These are phyloP conservation scores for Boletus rubescentipes DNA, from an alignment of 768 basidiomycete genomes.

Conservation along the genomic window DNA sequence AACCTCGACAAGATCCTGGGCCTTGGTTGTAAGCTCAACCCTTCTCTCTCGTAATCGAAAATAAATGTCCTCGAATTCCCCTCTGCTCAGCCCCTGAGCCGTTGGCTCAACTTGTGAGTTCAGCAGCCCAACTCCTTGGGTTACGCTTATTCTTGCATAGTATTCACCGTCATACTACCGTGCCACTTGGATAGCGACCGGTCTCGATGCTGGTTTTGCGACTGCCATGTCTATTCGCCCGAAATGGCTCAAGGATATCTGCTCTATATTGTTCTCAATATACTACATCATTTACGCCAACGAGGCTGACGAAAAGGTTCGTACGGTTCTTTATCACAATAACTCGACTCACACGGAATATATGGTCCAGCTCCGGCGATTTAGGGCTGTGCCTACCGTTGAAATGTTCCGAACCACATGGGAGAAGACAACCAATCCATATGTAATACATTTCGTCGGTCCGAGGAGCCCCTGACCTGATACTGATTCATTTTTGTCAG, in stretches of 20 bases:
- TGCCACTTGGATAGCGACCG: conserved; percentile 92
- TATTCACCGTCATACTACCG: conserved; percentile 94
- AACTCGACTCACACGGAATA: background rate
- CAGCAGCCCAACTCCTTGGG: background rate
- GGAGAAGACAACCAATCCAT: conserved; percentile 96
- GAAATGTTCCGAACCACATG: conserved; percentile 96
- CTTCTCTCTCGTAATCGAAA: background rate
- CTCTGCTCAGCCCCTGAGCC: conserved; percentile 80
- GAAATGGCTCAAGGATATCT: conserved; percentile 87
- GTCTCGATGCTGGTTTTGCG: conserved; percentile 96
- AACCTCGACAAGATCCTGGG: conserved; percentile 87
- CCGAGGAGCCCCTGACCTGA: conserved; percentile 7
- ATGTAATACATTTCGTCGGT: conserved; percentile 48
- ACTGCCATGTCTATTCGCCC: conserved; percentile 92
- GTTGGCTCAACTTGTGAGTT: conserved; percentile 76
- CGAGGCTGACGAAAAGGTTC: conserved; percentile 96
- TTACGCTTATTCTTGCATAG: conserved; percentile 37
- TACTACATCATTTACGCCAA: conserved; percentile 91
- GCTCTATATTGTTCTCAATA: conserved; percentile 77
- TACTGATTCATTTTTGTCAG: conserved; percentile 37
- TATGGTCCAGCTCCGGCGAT: conserved; percentile 71
- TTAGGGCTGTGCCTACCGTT: conserved; percentile 89
- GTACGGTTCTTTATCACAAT: conserved; percentile 12
- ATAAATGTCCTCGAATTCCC: background rate
- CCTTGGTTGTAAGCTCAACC: conserved; percentile 54